Evolutionary conservation across 768 basidiomycete species (phyloP), one percentile per base, ranked within the genome.

Genomic region (Amanita exitialis): DNA sequence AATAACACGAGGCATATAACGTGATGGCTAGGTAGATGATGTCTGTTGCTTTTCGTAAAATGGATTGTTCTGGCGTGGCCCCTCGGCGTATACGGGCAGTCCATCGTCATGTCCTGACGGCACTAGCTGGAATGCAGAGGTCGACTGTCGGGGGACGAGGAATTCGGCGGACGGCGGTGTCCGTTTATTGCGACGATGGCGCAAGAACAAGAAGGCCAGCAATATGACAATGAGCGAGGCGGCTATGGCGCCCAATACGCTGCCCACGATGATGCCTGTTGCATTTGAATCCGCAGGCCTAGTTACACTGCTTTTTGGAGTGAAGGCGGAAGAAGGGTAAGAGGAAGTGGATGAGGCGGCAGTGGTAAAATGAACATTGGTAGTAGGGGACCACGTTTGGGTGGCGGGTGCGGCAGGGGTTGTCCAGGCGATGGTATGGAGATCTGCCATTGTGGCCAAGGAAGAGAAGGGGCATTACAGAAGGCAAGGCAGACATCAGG

Each of bases 141-240:
- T 12, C 7, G 32, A 32, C 23, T 48, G 44, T 20, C 44, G 12
- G 41, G 44, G 28, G 4, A 21, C 7, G 37, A 78, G 62, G 61
- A 83, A 83, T 55, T 82, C 80, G 15, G 79, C 70, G 13, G 81
- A 81, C 3, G 83, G 83, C 1, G 79, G 70, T n/a, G 65, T 69
- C 46, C 66, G 72, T 25, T 54, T 62, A 21, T 60, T 67, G 37
- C 67, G 68, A 18, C 73, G 73, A 15, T 70, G 66, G 37, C 73
- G 75, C 12, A 71, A 57, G 54, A 72, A 59, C 42, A 77, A 35
- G 44, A 80, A 53, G n/a, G 67, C 28, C 28, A 57, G 66, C 6
- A 72, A 47, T 5, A 61, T 42, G 13, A 71, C 30, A 42, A 76
- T 56, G 8, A 64, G 53, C 50, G 77, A 54, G 38, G 75, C 53